Conservation (phyloP, 345 rosid genomes). For the Xanthoceras sorbifolium region DNA sequence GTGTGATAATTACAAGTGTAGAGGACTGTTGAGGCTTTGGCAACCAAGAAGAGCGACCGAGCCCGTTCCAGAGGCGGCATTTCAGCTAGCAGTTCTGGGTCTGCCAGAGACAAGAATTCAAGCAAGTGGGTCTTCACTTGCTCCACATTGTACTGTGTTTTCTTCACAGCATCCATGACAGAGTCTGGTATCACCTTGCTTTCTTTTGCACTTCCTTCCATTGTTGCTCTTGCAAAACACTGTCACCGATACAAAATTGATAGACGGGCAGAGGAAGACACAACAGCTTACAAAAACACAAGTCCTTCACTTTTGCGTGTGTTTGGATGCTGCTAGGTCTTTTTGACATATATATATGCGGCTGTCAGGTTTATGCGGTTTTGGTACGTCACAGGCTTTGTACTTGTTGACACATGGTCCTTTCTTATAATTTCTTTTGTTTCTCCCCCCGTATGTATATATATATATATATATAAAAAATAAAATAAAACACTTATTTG, state of each 20-base stretch:
- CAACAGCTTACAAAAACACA: background rate
- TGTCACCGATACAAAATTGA: too few species aligned
- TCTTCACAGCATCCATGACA: slow-evolving; percentile 64
- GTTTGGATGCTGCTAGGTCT: background rate
- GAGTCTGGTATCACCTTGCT: slow-evolving; percentile 58
- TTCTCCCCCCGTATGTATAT: too few species aligned
- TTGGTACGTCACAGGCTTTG: too few species aligned
- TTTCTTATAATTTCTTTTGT: too few species aligned
- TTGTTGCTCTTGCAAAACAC: slow-evolving; percentile 12
- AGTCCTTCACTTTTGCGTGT: background rate
- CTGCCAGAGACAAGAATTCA: slow-evolving; percentile 53
- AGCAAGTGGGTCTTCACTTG: slow-evolving; percentile 54
- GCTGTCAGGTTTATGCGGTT: too few species aligned
- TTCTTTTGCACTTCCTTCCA: slow-evolving; percentile 42
- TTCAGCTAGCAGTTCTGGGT: slow-evolving; percentile 62
- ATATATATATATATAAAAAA: too few species aligned
- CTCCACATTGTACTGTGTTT: slow-evolving; percentile 44
- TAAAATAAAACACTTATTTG: too few species aligned
- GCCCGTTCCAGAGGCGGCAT: slow-evolving; percentile 79
- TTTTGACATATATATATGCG: background rate
- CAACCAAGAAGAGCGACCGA: slow-evolving; percentile 57
- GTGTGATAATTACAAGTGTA: slow-evolving; percentile 47
- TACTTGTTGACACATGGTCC: too few species aligned
- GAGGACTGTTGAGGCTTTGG: slow-evolving; percentile 70
- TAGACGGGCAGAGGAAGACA: too few species aligned